Conservation (phyloP, 306 rosid genomes). For the Cucumis cinereus region DNA sequence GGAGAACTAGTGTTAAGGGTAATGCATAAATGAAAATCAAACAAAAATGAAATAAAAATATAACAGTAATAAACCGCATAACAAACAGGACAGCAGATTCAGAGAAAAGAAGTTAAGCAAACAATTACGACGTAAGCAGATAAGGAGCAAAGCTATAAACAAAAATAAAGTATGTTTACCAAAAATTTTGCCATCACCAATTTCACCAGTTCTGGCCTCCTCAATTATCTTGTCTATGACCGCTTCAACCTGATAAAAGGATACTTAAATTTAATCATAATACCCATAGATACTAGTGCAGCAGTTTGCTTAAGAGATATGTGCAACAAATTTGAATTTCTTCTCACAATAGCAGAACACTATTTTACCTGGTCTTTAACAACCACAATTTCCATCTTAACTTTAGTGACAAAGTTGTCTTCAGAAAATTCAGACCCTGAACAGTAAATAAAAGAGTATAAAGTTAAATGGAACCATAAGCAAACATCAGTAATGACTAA, state of each 20-base stretch:
- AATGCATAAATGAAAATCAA: neutral
- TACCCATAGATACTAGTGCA: neutral
- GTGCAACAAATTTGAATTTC: neutral
- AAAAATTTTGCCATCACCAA: slow-evolving; percentile 94
- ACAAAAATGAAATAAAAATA: neutral
- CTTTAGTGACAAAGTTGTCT: slow-evolving; percentile 75
- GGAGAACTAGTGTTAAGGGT: neutral
- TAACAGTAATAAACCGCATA: neutral
- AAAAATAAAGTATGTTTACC: slow-evolving; percentile 25
- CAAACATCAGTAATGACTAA: neutral
- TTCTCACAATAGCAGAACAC: neutral
- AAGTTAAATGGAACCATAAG: neutral
- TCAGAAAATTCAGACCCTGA: slow-evolving; percentile 82
- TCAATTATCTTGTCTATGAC: slow-evolving; percentile 59
- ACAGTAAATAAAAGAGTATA: neutral
- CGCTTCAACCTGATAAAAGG: slow-evolving; percentile 47
- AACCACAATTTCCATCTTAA: slow-evolving; percentile 92
- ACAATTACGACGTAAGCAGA: neutral
- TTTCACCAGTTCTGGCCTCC: slow-evolving; percentile 82
- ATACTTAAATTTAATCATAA: neutral
- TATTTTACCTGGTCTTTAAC: slow-evolving; percentile 57
- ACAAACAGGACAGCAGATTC: neutral
- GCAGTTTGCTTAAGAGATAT: neutral
- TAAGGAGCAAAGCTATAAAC: neutral
- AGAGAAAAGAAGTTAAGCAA: neutral